Evolutionary conservation across 1,284 basidiomycete species (phyloP).

Genomic region (Ganoderma lingzhi): DNA sequence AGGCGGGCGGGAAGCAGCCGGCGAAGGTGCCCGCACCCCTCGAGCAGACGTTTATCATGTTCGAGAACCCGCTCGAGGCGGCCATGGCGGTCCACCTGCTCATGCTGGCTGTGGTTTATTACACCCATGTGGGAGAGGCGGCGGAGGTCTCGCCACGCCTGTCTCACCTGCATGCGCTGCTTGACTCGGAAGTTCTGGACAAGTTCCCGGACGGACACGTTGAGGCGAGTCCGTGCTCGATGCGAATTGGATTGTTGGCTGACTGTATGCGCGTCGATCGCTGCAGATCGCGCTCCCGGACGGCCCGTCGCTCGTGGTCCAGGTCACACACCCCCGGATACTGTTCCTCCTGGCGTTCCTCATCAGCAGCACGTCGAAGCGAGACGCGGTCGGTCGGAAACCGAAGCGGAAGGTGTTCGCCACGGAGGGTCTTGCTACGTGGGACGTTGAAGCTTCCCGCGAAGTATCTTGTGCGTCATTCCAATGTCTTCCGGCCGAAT

Average conservation of each 20-base stretch:
- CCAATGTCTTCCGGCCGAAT: not conserved
- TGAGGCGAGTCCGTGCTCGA: constrained; percentile 45
- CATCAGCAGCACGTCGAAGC: constrained; percentile 68
- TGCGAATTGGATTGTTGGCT: not conserved
- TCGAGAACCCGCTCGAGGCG: constrained; percentile 50
- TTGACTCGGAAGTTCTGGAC: constrained; percentile 64
- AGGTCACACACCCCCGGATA: constrained; percentile 71
- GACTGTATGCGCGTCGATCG: constrained; percentile 10
- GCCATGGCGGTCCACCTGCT: constrained; percentile 60
- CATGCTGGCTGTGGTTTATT: constrained; percentile 63
- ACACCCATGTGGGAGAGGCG: constrained; percentile 62
- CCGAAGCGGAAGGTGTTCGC: constrained; percentile 78
- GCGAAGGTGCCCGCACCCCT: constrained; percentile 15
- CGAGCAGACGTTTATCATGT: constrained; percentile 42
- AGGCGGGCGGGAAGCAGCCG: constrained; percentile 2
- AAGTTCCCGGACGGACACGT: constrained; percentile 58
- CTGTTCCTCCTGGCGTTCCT: constrained; percentile 72
- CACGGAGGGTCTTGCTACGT: constrained; percentile 62
- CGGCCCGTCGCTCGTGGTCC: constrained; percentile 57
- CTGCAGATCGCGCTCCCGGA: constrained; percentile 45
- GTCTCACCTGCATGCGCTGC: constrained; percentile 63
- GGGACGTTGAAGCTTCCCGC: constrained; percentile 55
- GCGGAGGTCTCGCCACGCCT: constrained; percentile 55
- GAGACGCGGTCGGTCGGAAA: constrained; percentile 74
- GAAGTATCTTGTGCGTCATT: constrained; percentile 44